Base-by-base conservation (phyloP, 2,329 filamentous ascomycete species). In the Claviceps sp. region DNA sequence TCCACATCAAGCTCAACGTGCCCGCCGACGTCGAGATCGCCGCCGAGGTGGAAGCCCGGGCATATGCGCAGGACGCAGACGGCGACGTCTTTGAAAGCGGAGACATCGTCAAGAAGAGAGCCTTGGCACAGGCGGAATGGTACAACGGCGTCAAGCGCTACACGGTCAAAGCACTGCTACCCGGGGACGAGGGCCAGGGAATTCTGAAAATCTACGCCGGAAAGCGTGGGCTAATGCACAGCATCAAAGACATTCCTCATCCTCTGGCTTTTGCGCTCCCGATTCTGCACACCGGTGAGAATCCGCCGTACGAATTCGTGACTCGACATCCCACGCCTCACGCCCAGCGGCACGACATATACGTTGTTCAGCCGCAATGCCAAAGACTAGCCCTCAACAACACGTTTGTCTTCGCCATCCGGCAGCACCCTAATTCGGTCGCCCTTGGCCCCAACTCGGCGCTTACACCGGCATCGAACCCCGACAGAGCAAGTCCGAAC, bases 281-380 rank as follows among this genome's bases (percentile, higher is more conserved):
- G 1, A 82, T 98, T 50, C 79, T 89, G 40, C 93, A 98, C 67
- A 85, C 82, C 0, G 93, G 93, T 54, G 86, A 91, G 60, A 98
- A 98, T 63, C 93, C 93, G 3, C 81, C 87, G 0, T 98, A 95
- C 67, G 89, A 95, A 54, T 98, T 97, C 67, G 77, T 96, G 46
- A 85, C 85, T 41, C 82, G 93, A 4, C 93, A 98, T 65, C 94
- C 94, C 7, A 98, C 93, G 2, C 93, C 93, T 8, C 93, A 98
- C 66, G 93, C 93, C n/a, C 89, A 95, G 64, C 82, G 91, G 43
- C 90, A 98, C 67, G 93, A 98, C 65, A 83, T 98, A 54, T 98
- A 98, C 67, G 87, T 98, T 56, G 87, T 90, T 45, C 93, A 97
- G 64, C 93, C 94, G 1, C 94, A 98, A 67, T 98, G 93, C 65